Percentiles rank a stretch among this genome's conserved stretches.
Evolutionary conservation across 441 rosid species (phyloP).

Genomic region (Adansonia rubrostipa): DNA sequence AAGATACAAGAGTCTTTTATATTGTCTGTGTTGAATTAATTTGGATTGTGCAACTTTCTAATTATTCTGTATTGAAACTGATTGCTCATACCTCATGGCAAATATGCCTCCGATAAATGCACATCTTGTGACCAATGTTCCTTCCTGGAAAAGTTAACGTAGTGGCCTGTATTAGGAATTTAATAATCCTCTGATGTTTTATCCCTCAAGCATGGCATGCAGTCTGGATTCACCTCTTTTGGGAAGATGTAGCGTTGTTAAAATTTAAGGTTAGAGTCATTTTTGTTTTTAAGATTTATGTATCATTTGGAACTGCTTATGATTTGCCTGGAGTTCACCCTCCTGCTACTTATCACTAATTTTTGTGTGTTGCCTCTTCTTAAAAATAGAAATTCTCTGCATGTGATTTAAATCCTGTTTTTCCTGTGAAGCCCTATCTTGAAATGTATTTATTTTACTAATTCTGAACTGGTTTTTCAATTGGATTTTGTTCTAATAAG

Average conservation of each 20-base stretch:
- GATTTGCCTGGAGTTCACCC: constrained; percentile 5
- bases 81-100: background rate
- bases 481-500: constrained; percentile 17
- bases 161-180: background rate
- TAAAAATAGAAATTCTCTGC: background rate
- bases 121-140: background rate
- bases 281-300: too few species aligned
- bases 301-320: background rate
- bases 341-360: background rate
- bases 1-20: background rate
- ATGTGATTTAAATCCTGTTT: background rate
- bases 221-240: background rate
- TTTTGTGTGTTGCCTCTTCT: background rate
- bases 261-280: too few species aligned
- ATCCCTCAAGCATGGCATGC: background rate
- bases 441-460: background rate
- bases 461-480: background rate
- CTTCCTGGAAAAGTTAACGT: background rate
- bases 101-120: background rate
- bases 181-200: background rate
- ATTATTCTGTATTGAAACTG: background rate
- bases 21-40: constrained; percentile 1
- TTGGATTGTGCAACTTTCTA: background rate
- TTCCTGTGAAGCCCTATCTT: background rate
- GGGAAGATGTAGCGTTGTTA: background rate